Base-by-base conservation (phyloP, 257 asterid genomes). In the Gentiana dahurica region DNA sequence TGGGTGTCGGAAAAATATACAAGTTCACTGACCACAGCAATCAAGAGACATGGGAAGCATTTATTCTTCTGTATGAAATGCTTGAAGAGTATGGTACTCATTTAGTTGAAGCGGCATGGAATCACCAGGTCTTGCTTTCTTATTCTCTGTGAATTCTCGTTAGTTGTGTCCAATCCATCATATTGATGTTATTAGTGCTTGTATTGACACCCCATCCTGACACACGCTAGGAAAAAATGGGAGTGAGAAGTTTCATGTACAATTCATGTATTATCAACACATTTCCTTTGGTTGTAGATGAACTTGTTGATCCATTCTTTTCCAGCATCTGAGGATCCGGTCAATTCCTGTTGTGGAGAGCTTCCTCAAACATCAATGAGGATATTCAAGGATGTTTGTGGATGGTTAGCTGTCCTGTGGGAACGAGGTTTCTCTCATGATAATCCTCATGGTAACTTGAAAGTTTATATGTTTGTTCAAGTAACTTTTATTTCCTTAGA, bases 21-120 rank as follows among this genome's bases (percentile, higher is more conserved):
- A 70, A 76, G 57, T 63, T 66, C 54, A 60, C 58, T 51, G 91
- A 71, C 49, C 56, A 62, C 54, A 67, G 62, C 65, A 72, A 79
- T 68, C 57, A 64, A 77, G 68, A 73, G 68, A 80, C 82, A 74
- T 90, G 97, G 97, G 96, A 79, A 74, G 82, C 95, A 66, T 90
- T 90, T 75, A 79, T 76, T 63, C 81, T 90, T 72, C 83, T 84
- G 46, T 90, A 86, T 84, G 96, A 90, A 80, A 86, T 86, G 95
- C 97, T 90, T 55, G 97, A 90, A 74, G 97, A 90, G 70, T 90
- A 74, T 71, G 97, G 97, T 69, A 83, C 95, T 65, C 97, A 90
- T 73, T 84, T 90, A 84, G 97, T 90, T 61, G 97, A 82, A 76
- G 97, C 97, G 67, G 97, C 96, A 59, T 90, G 96, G 97, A 75